Conservation (phyloP, 768 basidiomycete species). For the Panellus pusillus region DNA sequence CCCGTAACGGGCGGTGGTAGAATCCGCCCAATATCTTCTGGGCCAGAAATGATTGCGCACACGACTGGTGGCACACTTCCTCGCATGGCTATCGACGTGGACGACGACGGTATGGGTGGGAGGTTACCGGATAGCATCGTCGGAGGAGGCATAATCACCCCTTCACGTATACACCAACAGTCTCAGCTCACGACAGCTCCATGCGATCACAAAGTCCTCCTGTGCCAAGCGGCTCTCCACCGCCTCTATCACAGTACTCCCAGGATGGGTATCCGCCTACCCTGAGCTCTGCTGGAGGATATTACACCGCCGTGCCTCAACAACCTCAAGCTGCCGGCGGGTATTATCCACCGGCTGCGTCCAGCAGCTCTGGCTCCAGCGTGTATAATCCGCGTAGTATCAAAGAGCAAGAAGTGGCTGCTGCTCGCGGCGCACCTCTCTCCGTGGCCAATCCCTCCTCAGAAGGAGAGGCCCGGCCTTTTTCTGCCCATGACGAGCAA, state of each 20-base stretch:
- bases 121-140: constrained; percentile 10
- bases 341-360: constrained; percentile 16
- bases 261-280: constrained; percentile 15
- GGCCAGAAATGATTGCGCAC: constrained; percentile 14
- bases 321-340: constrained; percentile 18
- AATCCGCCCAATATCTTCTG: constrained; percentile 5
- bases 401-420: constrained; percentile 19
- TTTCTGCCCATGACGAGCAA: constrained; percentile 14
- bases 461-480: constrained; percentile 6
- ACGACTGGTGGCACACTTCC: constrained; percentile 19
- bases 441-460: constrained; percentile 16
- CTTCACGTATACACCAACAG: constrained; percentile 15
- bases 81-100: constrained; percentile 14
- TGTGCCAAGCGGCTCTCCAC: constrained; percentile 16
- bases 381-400: constrained; percentile 17
- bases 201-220: constrained; percentile 20
- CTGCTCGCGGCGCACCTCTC: constrained; percentile 7
- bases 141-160: constrained; percentile 18
- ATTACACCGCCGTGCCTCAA: constrained; percentile 18
- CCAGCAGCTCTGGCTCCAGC: constrained; percentile 20
- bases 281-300: constrained; percentile 19
- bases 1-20: constrained; percentile 15
- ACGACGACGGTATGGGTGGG: constrained; percentile 20
- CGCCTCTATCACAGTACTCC: constrained; percentile 21
- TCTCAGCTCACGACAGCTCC: constrained; percentile 5